Percentiles rank a stretch among this genome's conserved stretches.
Conservation (phyloP, 148 eudicot species). For the Rhododendron mucronatum region DNA sequence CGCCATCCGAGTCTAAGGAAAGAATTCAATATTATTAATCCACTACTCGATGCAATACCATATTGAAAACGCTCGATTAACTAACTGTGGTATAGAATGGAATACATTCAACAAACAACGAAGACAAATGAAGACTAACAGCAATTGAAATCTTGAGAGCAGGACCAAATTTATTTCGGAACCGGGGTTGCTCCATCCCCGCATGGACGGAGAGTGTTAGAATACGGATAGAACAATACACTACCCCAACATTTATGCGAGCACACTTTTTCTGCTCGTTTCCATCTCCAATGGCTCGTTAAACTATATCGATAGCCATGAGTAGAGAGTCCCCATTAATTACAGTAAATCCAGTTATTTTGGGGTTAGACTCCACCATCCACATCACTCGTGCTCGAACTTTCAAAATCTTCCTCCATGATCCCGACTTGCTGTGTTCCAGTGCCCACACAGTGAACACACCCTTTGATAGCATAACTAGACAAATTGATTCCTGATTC, state of each 20-base stretch:
- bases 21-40: neutral
- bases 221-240: neutral
- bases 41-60: neutral
- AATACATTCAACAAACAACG: neutral
- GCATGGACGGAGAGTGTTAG: conserved; percentile 5
- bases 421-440: neutral
- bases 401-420: neutral
- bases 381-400: neutral
- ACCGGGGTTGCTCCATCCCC: neutral
- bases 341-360: neutral
- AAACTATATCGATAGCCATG: neutral
- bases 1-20: no score
- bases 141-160: no score
- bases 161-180: neutral
- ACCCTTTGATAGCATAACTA: neutral
- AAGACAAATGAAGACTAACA: neutral
- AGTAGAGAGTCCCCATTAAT: neutral
- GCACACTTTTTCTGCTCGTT: neutral
- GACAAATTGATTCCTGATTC: neutral
- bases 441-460: neutral
- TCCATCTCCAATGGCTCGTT: neutral
- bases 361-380: neutral
- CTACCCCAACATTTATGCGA: neutral
- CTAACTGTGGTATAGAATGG: neutral
- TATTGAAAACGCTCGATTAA: neutral